Base-by-base conservation (phyloP, 148 eudicot species). In the Vaccinium vitisidaea region DNA sequence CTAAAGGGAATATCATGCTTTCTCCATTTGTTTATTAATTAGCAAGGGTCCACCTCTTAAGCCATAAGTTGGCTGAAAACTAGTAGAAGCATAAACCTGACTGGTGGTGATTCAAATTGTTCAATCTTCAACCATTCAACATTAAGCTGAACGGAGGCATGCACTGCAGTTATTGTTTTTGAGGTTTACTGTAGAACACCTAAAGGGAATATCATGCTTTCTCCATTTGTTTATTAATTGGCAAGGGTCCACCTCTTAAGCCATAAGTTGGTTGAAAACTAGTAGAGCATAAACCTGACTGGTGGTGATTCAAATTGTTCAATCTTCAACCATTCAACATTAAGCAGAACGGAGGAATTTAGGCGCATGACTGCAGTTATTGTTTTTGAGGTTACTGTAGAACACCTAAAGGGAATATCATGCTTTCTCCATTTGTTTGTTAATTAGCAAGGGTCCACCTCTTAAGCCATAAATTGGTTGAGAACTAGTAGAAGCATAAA, bases 221-320 rank as follows among this genome's bases (percentile, higher is more conserved):
- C 1, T 32, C 49, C 30, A 80, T 39, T 52, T 52, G 30, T 52
- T 82, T 49, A 49, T 67, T 49, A 25, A 70, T 27, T 14, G 3
- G 1, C 50, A 52, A 82, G 19, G 83, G 18, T 21, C 59, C 46
- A 43, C 30, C 53, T 48, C 75, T 49, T 50, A 43, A 30, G 77
- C 30, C 76, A 69, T 30, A 8, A 30, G 77, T 67, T 49, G 48
- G 84, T 21, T 69, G 53, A 59, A 59, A 21, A 39, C 52, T 80
- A 59, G n/a, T 1, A 54, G 6, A 36, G 82, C 23, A 10, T 59
- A 58, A 36, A 58, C 70, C 30, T 59, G 50, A 43, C 9, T 36
- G 82, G 8, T 21, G 50, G 82, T 80, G 53, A 54, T 79, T 55
- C 65, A 79, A 79, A 79, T 63, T 77, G 80, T 30, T 30, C 32